These are phyloP conservation scores for Podaxis sp. DNA, from an alignment of 768 basidiomycete genomes.

Conservation along the genomic window DNA sequence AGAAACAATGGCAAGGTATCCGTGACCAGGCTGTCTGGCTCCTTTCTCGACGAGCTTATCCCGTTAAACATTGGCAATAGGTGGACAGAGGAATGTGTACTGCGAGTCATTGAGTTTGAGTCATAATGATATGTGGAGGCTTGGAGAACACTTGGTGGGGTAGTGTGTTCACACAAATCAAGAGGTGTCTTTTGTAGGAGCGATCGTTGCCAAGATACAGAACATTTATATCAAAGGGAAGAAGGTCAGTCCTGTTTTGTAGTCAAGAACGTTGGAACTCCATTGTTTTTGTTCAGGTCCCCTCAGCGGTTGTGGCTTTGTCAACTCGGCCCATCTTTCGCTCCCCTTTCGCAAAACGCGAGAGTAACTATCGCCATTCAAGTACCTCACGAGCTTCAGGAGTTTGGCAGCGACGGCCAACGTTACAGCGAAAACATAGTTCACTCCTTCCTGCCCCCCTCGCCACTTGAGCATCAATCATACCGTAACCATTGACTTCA, in stretches of 20 bases:
- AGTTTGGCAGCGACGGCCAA: conserved; percentile 95
- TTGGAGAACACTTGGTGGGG: conserved; percentile 77
- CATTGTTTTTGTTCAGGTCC: conserved; percentile 47
- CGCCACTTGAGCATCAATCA: conserved; percentile 61
- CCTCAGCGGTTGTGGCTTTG: conserved; percentile 76
- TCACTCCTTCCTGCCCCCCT: conserved; percentile 68
- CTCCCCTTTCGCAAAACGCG: conserved; percentile 85
- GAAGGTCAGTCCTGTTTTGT: conserved; percentile 41
- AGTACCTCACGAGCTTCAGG: conserved; percentile 94
- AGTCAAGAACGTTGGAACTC: neutral
- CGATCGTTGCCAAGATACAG: conserved; percentile 80
- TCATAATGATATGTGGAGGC: conserved; percentile 94
- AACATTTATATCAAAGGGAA: conserved; percentile 72
- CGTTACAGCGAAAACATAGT: conserved; percentile 95
- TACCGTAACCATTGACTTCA: conserved; percentile 89
- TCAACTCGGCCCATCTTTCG: conserved; percentile 88
- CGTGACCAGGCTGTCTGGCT: conserved; percentile 56
- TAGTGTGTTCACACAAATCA: conserved; percentile 84
- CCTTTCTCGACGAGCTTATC: conserved; percentile 16
- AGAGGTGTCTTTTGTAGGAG: conserved; percentile 82
- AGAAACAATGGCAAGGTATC: conserved; percentile 72
- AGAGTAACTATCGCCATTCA: conserved; percentile 94
- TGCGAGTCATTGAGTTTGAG: conserved; percentile 92
- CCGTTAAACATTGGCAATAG: conserved; percentile 33
- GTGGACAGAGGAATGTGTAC: conserved; percentile 62